Evolutionary conservation across 116 monocot genomes (phyloP), one percentile per base, ranked within the genome.

Genomic region (Thalassia testudinum): DNA sequence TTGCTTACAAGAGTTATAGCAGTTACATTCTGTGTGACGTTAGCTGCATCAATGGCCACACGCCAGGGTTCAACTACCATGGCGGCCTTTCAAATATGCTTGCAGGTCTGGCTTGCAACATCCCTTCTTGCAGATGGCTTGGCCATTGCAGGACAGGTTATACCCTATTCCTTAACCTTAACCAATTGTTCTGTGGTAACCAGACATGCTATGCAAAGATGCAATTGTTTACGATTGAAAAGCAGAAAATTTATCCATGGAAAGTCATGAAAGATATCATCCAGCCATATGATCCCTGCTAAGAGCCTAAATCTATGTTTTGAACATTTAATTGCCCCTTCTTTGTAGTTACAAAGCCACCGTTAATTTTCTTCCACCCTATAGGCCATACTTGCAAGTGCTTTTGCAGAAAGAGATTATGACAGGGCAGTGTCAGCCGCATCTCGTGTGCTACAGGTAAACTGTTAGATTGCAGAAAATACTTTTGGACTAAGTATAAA

Each of bases 41-140:
- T 86, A 1, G 76, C 74, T n/a, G 71, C 86, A 30, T 86, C 86
- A 7, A 58, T 86, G 47, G 86, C 80, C 43, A 77, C 86, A 43
- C 86, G 64, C 49, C 65, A 77, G 19, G 86, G 86, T 42, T 56
- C 86, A 14, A 64, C 50, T 54, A 53, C 68, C 0, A 86, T 86
- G 86, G 80, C 86, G 1, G 86, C 80, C 38, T 86, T 86, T 21
- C 86, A 86, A 53, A 80, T 86, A 3, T 80, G 74, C 54, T 64
- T 80, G 63, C 86, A 86, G 50, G 57, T 86, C 53, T 86, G 86
- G 86, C 25, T 86, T 49, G 56, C 86, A 0, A 74, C 77, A 49
- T 86, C 86, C 57, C 80, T 86, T 30, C 74, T 86, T 63, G 80
- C 86, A 21, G 86, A 86, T 66, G 86, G 86, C 59, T 66, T 86